Evolutionary conservation across 2,329 filamentous ascomycete species (phyloP).

Genomic region (Hymenoscyphus fraxineus): DNA sequence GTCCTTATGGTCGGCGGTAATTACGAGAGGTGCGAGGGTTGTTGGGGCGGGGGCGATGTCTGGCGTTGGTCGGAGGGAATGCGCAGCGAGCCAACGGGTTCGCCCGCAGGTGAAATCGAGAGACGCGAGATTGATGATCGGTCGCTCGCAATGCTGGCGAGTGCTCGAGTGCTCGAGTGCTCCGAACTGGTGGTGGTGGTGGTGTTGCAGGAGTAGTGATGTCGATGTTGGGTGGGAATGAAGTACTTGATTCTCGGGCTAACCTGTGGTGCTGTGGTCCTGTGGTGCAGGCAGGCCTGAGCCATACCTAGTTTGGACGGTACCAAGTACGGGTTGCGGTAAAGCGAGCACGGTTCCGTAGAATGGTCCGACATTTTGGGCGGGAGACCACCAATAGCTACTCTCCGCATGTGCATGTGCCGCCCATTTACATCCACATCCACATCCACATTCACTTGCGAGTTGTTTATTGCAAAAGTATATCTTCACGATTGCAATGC

Average conservation of each 20-base stretch:
- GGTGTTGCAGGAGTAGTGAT: background rate
- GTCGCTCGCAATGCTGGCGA: background rate
- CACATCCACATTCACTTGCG: background rate
- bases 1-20: conserved; percentile 8
- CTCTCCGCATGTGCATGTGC: too few species aligned
- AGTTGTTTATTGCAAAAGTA: background rate
- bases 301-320: too few species aligned
- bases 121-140: background rate
- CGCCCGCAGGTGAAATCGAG: background rate
- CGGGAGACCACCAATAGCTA: too few species aligned
- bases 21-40: conserved; percentile 14
- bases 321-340: too few species aligned
- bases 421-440: background rate
- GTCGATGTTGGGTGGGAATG: background rate
- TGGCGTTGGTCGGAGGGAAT: background rate
- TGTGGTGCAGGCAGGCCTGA: too few species aligned
- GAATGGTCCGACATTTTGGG: too few species aligned
- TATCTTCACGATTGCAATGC: background rate
- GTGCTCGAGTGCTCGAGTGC: background rate
- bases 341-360: too few species aligned
- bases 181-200: background rate
- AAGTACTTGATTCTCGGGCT: too few species aligned
- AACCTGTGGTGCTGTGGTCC: too few species aligned
- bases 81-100: background rate
- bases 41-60: conserved; percentile 4